Conservation (phyloP, 306 rosid species). For the Vachellia collinsii region DNA sequence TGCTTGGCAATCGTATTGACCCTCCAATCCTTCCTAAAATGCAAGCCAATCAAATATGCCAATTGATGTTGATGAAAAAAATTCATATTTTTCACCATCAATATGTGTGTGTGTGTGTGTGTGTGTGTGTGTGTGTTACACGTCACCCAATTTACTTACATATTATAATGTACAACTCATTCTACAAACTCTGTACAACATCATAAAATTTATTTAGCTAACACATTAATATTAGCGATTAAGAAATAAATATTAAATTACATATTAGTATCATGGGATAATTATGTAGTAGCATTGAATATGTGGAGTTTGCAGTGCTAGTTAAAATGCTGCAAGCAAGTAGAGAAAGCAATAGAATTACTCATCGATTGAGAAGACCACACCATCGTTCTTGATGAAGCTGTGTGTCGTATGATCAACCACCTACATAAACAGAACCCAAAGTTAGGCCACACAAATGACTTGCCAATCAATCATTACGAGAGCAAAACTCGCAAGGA, state of each 20-base stretch:
- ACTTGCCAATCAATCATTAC: background rate
- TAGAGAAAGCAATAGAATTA: background rate
- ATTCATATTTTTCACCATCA: background rate
- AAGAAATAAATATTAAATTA: background rate
- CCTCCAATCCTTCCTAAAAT: background rate
- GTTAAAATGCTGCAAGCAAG: conserved; percentile 27
- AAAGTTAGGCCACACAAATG: background rate
- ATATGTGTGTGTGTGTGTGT: background rate
- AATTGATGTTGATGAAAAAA: background rate
- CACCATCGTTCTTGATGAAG: conserved; percentile 53
- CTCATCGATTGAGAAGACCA: conserved; percentile 58
- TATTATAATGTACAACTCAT: background rate
- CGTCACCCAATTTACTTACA: background rate
- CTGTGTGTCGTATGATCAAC: conserved; percentile 69
- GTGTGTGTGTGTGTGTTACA: background rate
- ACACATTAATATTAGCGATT: background rate
- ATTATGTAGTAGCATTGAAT: background rate
- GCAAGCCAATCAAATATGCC: background rate
- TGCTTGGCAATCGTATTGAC: background rate
- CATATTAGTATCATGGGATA: background rate
- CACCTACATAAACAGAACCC: conserved; percentile 45
- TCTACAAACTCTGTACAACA: background rate
- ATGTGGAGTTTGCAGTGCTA: background rate
- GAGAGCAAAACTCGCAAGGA: conserved; percentile 18
- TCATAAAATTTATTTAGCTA: background rate